Base-by-base conservation (phyloP, 129 eudicot species). In the Arctium lappa region DNA sequence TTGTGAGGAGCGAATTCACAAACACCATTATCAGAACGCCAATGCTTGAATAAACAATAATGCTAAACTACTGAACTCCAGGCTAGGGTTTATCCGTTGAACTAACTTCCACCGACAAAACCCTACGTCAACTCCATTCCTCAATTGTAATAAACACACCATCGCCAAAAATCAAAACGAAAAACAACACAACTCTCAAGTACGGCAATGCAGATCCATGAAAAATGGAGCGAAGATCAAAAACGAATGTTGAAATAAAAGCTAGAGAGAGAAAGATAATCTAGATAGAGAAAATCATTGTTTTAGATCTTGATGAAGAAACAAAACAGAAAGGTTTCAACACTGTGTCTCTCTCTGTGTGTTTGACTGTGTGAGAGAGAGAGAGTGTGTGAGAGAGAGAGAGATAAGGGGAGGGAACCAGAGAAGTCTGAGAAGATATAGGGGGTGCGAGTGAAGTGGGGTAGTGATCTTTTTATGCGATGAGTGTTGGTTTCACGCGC, bases 181-280 rank as follows among this genome's bases (percentile, higher is more conserved):
- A 22, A 22, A 22, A 22, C 63, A 85, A 71, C 86, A 88, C 79
- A 81, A 75, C 73, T 79, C n/a, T 29, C 30, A 69, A 53, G 75
- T 44, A 77, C 87, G 27, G 69, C 83, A 87, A 86, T 87, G 90
- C 80, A 85, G 88, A 89, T 89, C 92, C 88, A 87, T 74, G 81
- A 69, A 42, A 56, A 42, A 56, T 75, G 85, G 76, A 74, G 85
- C 38, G 32, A 76, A 72, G 87, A 86, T 77, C 85, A 72, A 48
- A 37, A 72, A n/a, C 48, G 66, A 76, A 50, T 34, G 48, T 76
- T 42, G n/a, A 33, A n/a, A 69, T 22, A 33, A 12, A 11, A 2
- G 73, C 34, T 36, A 56, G 80, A 69, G 80, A 69, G 16, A 46
- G 62, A 9, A 11, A 53, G 71, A 29, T 39, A 38, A 48, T 71